These are phyloP conservation scores for Rhizopus arrhizus DNA, from an alignment of 371 early-diverging fungal species.

Conservation along the genomic window DNA sequence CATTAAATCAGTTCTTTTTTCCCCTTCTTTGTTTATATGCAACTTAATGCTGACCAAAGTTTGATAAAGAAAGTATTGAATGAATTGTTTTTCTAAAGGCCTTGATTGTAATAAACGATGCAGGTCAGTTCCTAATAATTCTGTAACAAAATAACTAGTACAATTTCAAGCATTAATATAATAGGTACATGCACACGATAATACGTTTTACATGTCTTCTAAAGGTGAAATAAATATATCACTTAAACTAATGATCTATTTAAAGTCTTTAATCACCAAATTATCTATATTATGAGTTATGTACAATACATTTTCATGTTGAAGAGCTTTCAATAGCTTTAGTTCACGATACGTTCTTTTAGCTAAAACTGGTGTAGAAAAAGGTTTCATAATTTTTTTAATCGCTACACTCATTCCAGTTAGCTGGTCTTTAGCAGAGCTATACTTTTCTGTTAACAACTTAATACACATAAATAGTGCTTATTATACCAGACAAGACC, in stretches of 20 bases:
- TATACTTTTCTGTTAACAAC: slow-evolving; percentile 26
- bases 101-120: slow-evolving; percentile 89
- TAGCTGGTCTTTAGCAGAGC: slow-evolving; percentile 86
- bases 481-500: slow-evolving; percentile 87
- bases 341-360: slow-evolving; percentile 94
- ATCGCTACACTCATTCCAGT: slow-evolving; percentile 85
- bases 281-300: neutral
- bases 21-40: neutral
- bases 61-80: slow-evolving; percentile 95
- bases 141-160: slow-evolving; percentile 91
- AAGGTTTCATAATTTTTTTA: slow-evolving; percentile 95
- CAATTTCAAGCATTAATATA: neutral
- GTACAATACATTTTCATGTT: slow-evolving; percentile 77
- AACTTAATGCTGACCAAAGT: slow-evolving; percentile 64
- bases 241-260: slow-evolving; percentile 78
- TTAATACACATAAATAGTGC: neutral
- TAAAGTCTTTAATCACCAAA: neutral
- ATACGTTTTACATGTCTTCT: slow-evolving; percentile 76
- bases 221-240: slow-evolving; percentile 91
- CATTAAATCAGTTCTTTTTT: neutral
- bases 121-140: slow-evolving; percentile 91
- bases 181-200: neutral
- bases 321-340: slow-evolving; percentile 85
- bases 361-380: slow-evolving; percentile 85
- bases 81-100: slow-evolving; percentile 89